Evolutionary conservation across 495 filamentous ascomycete genomes (phyloP).

Genomic region (Terfezia boudieri): DNA sequence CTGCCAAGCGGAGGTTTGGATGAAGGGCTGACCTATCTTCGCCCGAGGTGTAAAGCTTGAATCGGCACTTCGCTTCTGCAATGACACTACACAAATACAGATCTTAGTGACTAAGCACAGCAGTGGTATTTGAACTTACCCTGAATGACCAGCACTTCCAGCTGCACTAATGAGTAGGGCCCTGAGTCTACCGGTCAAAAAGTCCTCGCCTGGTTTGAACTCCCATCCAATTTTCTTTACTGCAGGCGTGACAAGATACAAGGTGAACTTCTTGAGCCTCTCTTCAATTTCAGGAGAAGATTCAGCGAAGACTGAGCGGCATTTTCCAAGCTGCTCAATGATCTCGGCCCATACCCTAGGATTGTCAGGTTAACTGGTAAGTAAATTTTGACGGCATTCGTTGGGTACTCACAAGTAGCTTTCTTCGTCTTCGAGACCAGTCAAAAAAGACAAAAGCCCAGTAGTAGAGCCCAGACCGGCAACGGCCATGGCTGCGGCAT

Average conservation of each 20-base stretch:
- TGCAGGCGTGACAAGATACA: slow-evolving; percentile 45
- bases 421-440: slow-evolving; percentile 57
- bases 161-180: slow-evolving; percentile 56
- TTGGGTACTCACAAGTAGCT: slow-evolving; percentile 39
- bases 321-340: slow-evolving; percentile 40
- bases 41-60: slow-evolving; percentile 47
- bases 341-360: slow-evolving; percentile 58
- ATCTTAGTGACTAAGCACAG: background rate
- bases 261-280: slow-evolving; percentile 50
- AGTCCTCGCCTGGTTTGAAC: slow-evolving; percentile 51
- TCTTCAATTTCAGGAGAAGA: slow-evolving; percentile 28
- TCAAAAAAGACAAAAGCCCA: slow-evolving; percentile 54
- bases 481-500: slow-evolving; percentile 76
- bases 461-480: slow-evolving; percentile 64
- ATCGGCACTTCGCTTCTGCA: slow-evolving; percentile 48
- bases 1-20: slow-evolving; percentile 51
- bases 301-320: slow-evolving; percentile 42
- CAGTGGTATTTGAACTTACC: slow-evolving; percentile 25
- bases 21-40: slow-evolving; percentile 45
- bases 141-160: slow-evolving; percentile 46
- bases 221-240: slow-evolving; percentile 73
- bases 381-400: background rate
- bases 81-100: slow-evolving; percentile 28
- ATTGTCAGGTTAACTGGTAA: slow-evolving; percentile 14
- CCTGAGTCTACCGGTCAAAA: slow-evolving; percentile 55